Evolutionary conservation across 2,329 filamentous ascomycete genomes (phyloP).

Genomic region (Geosmithia morbida): DNA sequence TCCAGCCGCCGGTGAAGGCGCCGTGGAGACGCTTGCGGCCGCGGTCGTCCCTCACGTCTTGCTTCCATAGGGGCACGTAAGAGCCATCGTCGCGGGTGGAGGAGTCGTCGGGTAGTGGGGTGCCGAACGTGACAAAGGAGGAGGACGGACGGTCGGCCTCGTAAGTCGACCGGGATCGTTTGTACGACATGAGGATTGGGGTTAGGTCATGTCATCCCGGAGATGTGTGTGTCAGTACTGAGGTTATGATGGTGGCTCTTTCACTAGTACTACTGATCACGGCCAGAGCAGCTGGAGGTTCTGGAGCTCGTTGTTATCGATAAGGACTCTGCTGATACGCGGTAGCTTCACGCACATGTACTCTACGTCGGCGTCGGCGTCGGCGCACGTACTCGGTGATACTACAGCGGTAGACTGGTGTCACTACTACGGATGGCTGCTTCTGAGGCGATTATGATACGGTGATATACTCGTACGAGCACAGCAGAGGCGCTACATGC

Average conservation of each 20-base stretch:
- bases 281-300: no score
- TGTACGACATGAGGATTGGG: conserved; percentile 22
- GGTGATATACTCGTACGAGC: no score
- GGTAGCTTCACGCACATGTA: no score
- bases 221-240: background rate
- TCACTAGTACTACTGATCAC: no score
- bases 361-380: no score
- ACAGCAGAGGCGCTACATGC: no score
- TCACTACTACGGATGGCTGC: no score
- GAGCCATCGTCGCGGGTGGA: conserved; percentile 77
- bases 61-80: conserved; percentile 94
- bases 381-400: no score
- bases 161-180: conserved; percentile 65
- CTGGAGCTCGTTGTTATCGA: no score
- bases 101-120: conserved; percentile 67
- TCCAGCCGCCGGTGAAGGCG: conserved; percentile 92
- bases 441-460: no score
- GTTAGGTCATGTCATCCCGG: background rate
- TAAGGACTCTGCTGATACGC: no score
- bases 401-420: no score
- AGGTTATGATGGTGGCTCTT: background rate
- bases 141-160: conserved; percentile 57
- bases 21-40: conserved; percentile 86
- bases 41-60: conserved; percentile 87
- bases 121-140: conserved; percentile 63